Conservation (phyloP, 495 filamentous ascomycete species). For the Penicillium cataractarum region DNA sequence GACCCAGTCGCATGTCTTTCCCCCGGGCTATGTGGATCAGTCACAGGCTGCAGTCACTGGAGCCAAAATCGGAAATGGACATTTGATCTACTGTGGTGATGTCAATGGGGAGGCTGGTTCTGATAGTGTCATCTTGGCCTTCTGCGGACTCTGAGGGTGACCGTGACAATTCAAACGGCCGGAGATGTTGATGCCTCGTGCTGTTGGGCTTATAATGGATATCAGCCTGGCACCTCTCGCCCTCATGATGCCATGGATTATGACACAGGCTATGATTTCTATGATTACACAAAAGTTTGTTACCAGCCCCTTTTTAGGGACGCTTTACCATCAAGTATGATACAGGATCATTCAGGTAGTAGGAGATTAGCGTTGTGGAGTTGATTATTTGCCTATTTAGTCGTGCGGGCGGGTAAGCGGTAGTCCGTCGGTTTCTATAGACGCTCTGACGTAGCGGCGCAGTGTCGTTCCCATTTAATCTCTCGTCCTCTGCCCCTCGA, state of each 20-base stretch:
- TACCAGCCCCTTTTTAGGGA: not conserved
- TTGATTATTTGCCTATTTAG: not conserved
- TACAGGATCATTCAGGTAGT: not conserved
- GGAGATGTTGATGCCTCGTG: not conserved
- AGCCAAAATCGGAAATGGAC: not conserved
- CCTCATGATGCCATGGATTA: not conserved
- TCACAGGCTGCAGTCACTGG: not conserved
- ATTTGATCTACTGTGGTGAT: slow-evolving; percentile 1
- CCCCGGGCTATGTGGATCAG: not conserved
- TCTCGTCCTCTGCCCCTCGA: too few species aligned
- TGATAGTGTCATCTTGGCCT: not conserved
- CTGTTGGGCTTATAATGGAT: not conserved
- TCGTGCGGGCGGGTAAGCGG: not conserved
- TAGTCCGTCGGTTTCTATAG: not conserved
- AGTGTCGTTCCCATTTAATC: too few species aligned
- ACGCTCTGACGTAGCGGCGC: too few species aligned
- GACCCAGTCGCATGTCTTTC: not conserved
- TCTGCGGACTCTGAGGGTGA: not conserved
- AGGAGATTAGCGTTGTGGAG: too few species aligned
- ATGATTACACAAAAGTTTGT: not conserved
- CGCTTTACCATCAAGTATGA: not conserved
- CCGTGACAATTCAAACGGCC: not conserved
- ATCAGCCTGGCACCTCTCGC: not conserved
- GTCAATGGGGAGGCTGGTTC: not conserved
- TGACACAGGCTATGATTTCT: too few species aligned